phyloP scores from a whole-genome alignment of 345 rosid genomes.

The Populus alba region DNA sequence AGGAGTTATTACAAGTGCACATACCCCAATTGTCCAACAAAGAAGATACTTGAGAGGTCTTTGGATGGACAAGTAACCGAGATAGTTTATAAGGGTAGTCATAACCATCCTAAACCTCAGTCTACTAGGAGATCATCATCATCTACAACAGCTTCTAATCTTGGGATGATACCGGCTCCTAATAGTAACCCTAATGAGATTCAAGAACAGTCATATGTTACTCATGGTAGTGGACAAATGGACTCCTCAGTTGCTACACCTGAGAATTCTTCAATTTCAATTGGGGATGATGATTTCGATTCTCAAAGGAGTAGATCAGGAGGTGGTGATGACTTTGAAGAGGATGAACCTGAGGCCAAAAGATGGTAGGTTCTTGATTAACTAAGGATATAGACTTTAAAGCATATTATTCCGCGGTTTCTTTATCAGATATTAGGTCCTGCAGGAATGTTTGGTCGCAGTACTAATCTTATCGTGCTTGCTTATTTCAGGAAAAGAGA shows the following conservation, averaged over 20 bases:
- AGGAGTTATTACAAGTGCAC: conserved; percentile 96
- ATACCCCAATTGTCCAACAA: conserved; percentile 64
- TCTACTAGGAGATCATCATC: conserved; percentile 66
- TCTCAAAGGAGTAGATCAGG: conserved; percentile 60
- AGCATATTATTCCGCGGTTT: not conserved
- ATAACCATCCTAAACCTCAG: conserved; percentile 84
- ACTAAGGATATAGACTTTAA: not conserved
- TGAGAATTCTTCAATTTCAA: conserved; percentile 68
- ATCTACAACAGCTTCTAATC: conserved; percentile 25
- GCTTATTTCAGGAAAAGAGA: conserved; percentile 57
- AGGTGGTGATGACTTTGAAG: conserved; percentile 63
- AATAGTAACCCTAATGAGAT: conserved; percentile 30
- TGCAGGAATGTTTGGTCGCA: not conserved
- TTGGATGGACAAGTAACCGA: conserved; percentile 81
- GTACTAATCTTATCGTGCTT: conserved; percentile 10
- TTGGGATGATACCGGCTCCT: conserved; percentile 36
- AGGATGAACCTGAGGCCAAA: conserved; percentile 76
- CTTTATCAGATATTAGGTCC: not conserved
- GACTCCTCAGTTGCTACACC: conserved; percentile 49
- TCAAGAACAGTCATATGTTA: conserved; percentile 47
- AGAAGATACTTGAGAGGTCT: conserved; percentile 90
- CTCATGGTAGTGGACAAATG: conserved; percentile 36
- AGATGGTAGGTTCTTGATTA: conserved; percentile 54
- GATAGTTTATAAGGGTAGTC: conserved; percentile 85
- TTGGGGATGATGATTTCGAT: conserved; percentile 70